Evolutionary conservation across 176 grass and related monocot genomes (phyloP).

Genomic region (Otatea glauca): DNA sequence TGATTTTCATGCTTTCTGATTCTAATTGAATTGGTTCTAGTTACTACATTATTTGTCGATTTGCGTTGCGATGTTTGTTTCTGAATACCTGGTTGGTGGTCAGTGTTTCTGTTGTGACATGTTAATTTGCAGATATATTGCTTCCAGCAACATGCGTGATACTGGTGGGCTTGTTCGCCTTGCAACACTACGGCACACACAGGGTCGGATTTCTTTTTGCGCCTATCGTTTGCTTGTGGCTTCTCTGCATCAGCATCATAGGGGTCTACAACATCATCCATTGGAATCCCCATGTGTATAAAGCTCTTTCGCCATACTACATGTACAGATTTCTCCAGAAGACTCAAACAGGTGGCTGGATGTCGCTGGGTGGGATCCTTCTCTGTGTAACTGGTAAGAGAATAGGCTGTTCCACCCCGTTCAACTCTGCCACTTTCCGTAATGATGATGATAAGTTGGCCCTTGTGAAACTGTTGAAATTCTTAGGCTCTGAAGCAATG

Average conservation of each 20-base stretch:
- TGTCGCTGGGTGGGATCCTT: constrained; percentile 90
- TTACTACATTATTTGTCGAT: not conserved
- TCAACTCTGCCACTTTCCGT: not conserved
- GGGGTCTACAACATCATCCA: constrained; percentile 85
- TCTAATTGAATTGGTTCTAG: not conserved
- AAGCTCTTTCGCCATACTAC: constrained; percentile 80
- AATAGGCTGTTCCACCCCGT: not conserved
- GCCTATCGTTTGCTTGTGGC: constrained; percentile 73
- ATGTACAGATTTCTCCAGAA: constrained; percentile 85
- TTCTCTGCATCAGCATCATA: constrained; percentile 80
- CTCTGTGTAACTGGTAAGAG: constrained; percentile 85
- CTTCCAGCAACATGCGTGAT: constrained; percentile 82
- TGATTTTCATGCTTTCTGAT: not conserved
- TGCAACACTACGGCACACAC: constrained; percentile 90
- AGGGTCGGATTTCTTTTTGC: constrained; percentile 86
- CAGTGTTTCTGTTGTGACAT: constrained; percentile 7
- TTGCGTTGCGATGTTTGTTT: not conserved
- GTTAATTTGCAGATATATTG: constrained; percentile 70
- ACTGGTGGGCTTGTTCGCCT: constrained; percentile 75
- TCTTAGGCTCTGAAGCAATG: constrained; percentile 93
- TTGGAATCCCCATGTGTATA: constrained; percentile 86
- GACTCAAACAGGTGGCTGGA: constrained; percentile 79
- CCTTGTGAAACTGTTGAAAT: constrained; percentile 35
- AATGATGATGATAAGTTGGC: constrained; percentile 17
- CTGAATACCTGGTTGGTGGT: constrained; percentile 12